Evolutionary conservation across 495 filamentous ascomycete species (phyloP), one percentile per base, ranked within the genome.

Genomic region (Penicillium robsamsonii): DNA sequence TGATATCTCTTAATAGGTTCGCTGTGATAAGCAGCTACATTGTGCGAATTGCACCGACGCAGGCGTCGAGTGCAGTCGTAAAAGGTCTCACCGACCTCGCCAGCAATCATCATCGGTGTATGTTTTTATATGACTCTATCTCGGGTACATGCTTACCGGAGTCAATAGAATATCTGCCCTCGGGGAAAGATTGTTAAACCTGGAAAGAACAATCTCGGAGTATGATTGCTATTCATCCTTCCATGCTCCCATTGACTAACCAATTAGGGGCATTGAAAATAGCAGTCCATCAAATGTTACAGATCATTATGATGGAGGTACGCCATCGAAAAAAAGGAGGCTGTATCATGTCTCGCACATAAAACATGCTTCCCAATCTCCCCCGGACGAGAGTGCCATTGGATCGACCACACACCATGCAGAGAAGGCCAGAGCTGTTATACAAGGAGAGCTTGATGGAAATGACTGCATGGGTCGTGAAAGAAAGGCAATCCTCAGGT

Each of bases 31-130:
- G 25, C 62, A 56, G 30, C 17, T 37, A 4, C 27, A 31, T n/a
- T 70, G 67, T 56, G 58, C 65, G 10, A 70, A 70, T 37, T 70
- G 67, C 24, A 31, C 29, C 25, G 67, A 70, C 55, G 56, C 60
- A 8, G 51, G 62, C 20, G 50, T 60, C 2, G 65, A 64, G 44
- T 70, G 67, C 18, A 56, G 45, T 41, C 59, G 67, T 13, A 18
- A 40, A 15, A 59, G 67, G 6, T 57, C 46, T 33, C 46, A 51
- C 24, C 53, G 64, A 20, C 18, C 42, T 50, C 53, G 53, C 33
- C 45, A 20, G 30, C 46, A 64, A 41, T n/a, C 54, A 49, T n/a
- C 58, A 43, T 27, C 55, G 27, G 37, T 52, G 58, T 61, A 58
- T 29, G 60, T 59, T 20, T 25, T 42, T 2, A 12, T 20, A 24